A percentile compares a stretch with the other conserved stretches of the same genome.
Conservation (phyloP, 2,329 filamentous ascomycete genomes). For the Fusarium sp. region DNA sequence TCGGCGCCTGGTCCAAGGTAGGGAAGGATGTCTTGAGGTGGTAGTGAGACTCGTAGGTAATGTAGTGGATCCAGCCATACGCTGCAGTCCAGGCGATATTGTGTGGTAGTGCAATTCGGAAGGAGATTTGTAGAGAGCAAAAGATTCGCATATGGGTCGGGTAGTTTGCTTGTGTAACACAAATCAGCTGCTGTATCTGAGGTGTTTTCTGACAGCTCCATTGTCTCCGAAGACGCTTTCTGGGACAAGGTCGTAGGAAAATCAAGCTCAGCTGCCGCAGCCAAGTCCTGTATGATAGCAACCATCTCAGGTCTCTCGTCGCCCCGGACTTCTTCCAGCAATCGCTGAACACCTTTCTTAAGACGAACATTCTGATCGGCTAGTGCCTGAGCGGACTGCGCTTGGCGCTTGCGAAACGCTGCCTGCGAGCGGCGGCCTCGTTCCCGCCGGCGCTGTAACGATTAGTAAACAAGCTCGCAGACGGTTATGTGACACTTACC, state of each 20-base stretch:
- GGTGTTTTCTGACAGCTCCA: accelerated
- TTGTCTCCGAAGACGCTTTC: accelerated
- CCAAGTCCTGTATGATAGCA: not conserved
- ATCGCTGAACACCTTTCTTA: not conserved
- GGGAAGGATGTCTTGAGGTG: conserved; percentile 5
- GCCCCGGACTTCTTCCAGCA: not conserved
- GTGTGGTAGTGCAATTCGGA: accelerated
- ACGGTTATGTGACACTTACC: not conserved
- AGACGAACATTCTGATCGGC: not conserved
- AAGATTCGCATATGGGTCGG: accelerated
- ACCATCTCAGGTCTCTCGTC: conserved; percentile 1
- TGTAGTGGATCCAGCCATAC: conserved; percentile 14
- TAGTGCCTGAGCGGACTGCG: not conserved
- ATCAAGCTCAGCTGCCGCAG: not conserved
- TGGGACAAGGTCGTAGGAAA: not conserved
- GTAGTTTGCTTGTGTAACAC: accelerated
- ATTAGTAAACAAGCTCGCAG: not conserved
- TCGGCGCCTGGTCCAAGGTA: not conserved
- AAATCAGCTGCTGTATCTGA: accelerated
- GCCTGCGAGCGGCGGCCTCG: conserved; percentile 16
- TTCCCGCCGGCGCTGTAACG: not conserved
- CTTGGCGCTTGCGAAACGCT: conserved; percentile 15
- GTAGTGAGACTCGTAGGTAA: not conserved
- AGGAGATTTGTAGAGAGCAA: not conserved
- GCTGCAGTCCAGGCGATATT: conserved; percentile 8